Conservation (phyloP, 2,329 filamentous ascomycete genomes). For the Penicillium sp. region DNA sequence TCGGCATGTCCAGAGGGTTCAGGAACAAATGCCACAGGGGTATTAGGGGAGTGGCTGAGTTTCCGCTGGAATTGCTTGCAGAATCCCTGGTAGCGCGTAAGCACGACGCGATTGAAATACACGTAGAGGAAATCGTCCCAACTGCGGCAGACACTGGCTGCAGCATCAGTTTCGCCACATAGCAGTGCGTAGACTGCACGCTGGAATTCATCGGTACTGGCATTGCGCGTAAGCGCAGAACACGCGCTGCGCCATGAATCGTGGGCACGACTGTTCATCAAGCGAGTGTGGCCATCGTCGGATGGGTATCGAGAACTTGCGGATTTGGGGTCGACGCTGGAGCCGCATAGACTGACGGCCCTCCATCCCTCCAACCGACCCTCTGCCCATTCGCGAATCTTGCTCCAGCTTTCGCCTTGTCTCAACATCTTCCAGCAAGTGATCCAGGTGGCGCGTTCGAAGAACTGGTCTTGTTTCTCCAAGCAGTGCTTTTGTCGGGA, state of each 20-base stretch:
- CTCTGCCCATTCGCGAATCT: conserved; percentile 80
- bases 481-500: conserved; percentile 72
- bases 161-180: conserved; percentile 75
- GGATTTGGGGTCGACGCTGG: conserved; percentile 32
- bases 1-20: conserved; percentile 49
- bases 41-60: conserved; percentile 52
- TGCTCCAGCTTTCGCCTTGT: conserved; percentile 68
- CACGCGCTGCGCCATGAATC: conserved; percentile 40
- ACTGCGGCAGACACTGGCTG: conserved; percentile 68
- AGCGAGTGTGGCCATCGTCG: conserved; percentile 39
- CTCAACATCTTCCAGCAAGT: conserved; percentile 92
- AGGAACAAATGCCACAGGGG: conserved; percentile 53
- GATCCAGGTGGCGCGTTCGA: conserved; percentile 86
- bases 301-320: conserved; percentile 30
- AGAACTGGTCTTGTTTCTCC: conserved; percentile 78
- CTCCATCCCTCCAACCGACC: conserved; percentile 87
- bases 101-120: conserved; percentile 79
- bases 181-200: conserved; percentile 85
- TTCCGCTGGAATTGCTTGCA: conserved; percentile 44
- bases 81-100: conserved; percentile 74
- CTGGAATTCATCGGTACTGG: conserved; percentile 71
- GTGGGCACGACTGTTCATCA: conserved; percentile 42
- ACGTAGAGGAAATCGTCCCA: conserved; percentile 88
- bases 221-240: conserved; percentile 53
- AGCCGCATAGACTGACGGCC: conserved; percentile 72